Conservation (phyloP, 306 rosid species). For the Hippophae rhamnoides region DNA sequence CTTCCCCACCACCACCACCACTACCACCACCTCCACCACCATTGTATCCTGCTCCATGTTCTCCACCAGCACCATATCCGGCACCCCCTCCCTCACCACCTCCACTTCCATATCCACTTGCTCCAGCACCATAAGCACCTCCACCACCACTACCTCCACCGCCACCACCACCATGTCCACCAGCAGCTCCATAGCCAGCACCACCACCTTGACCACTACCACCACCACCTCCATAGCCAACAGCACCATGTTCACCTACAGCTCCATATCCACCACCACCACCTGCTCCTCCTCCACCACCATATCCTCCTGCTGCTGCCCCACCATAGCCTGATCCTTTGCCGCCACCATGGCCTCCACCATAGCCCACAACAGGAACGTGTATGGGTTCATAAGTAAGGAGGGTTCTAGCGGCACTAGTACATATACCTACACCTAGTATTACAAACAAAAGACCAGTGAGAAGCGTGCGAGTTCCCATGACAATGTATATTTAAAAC, state of each 20-base stretch:
- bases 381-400: constrained; percentile 27
- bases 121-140: constrained; percentile 16
- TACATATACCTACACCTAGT: constrained; percentile 40
- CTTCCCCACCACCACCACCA: constrained; percentile 14
- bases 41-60: constrained; percentile 27
- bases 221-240: constrained; percentile 28
- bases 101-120: constrained; percentile 18
- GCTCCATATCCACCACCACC: constrained; percentile 19
- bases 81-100: constrained; percentile 26
- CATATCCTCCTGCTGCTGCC: constrained; percentile 25
- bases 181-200: constrained; percentile 11
- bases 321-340: constrained; percentile 18
- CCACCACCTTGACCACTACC: constrained; percentile 25
- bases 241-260: constrained; percentile 22
- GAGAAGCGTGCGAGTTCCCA: constrained; percentile 33
- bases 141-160: constrained; percentile 32
- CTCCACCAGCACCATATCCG: constrained; percentile 29
- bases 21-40: constrained; percentile 21
- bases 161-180: constrained; percentile 22
- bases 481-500: constrained; percentile 18
- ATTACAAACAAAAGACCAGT: constrained; percentile 32
- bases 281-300: constrained; percentile 34
- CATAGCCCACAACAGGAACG: constrained; percentile 19
- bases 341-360: constrained; percentile 5
- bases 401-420: constrained; percentile 40